Base-by-base conservation (phyloP, 495 filamentous ascomycete species). In the Aspergillus coremiiformis region DNA sequence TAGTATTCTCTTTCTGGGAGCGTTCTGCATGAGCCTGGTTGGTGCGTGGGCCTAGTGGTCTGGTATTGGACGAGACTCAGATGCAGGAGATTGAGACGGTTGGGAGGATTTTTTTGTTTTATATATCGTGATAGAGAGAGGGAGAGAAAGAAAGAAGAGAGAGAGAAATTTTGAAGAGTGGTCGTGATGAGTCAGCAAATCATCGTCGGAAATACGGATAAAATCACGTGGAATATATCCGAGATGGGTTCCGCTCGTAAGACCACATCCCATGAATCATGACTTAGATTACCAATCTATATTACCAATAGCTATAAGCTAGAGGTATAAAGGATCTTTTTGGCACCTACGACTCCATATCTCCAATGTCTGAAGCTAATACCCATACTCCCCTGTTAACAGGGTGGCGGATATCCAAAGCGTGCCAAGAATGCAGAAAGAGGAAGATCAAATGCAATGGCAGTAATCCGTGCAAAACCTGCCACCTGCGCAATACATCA, bases 11-110 rank as follows among this genome's bases (percentile, higher is more conserved):
- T 72, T 87, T 17, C 75, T 71, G 0, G 90, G 90, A 0, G 86
- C 87, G 1, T 74, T 71, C 29, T 74, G 89, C 49, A 95, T 95
- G 90, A 83, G 87, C 39, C 64, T 87, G 20, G 88, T 95, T 0
- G 90, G 90, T 1, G 89, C 87, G 19, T 92, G 87, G 79, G 89
- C 89, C 20, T 92, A 57, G 12, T n/a, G n/a, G 1, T 11, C 12
- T 30, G 7, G 8, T 7, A 30, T 1, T 30, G 8, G 3, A 30
- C 8, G 27, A 27, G 27, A 11, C 12, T 30, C 27, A 11, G 12
- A 11, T 30, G 27, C 27, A 11, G 7, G 27, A 9, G 3, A 9
- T 30, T 4, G 27, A 30, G 27, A 11, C 8, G 27, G 27, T 9
- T 9, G 27, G 8, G 3, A 9, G 1, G 27, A n/a, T n/a, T n/a